Base-by-base conservation (phyloP, 148 eudicot species). In the Camellia granthamiana region DNA sequence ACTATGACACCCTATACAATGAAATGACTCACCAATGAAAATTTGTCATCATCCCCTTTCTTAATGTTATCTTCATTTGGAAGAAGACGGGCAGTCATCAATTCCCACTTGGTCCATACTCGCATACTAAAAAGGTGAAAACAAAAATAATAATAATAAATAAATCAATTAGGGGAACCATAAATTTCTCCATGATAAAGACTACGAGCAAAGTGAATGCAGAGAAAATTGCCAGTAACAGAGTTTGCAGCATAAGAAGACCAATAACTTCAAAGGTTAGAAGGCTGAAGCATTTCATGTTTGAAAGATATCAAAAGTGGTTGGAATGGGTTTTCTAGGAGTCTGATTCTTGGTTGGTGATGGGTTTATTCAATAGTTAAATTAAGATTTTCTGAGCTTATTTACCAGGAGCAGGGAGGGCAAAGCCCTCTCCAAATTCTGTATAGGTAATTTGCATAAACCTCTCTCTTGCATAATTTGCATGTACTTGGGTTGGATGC, bases 51-150 rank as follows among this genome's bases (percentile, higher is more conserved):
- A 75, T 92, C 94, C 75, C 97, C 99, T 80, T 83, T 88, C 85
- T 92, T 90, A 79, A 93, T 85, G 82, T 87, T 89, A 30, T 88
- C 99, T 86, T 96, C 95, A 83, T 88, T 91, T 7, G 91, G 97
- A 69, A 86, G 62, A 83, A 96, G 95, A 89, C 90, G 97, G 49
- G 97, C 97, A 6, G 99, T 96, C 93, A 87, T 86, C 98, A 96
- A 90, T 85, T 96, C 99, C 99, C 98, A 93, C 79, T 89, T 96
- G 80, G 99, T 93, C 99, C 99, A 96, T 83, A 94, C 95, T 83
- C 89, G 91, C 97, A 84, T 88, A 84, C 99, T 93, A 62, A 76
- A 81, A 67, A 65, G 56, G 67, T 3, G 75, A 74, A 58, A 21
- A 58, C 30, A 23, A 23, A 23, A 23, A 23, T 23, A 23, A 23